Conservation (phyloP, 2,329 filamentous ascomycete genomes). For the Magnaporthiopsis poae region DNA sequence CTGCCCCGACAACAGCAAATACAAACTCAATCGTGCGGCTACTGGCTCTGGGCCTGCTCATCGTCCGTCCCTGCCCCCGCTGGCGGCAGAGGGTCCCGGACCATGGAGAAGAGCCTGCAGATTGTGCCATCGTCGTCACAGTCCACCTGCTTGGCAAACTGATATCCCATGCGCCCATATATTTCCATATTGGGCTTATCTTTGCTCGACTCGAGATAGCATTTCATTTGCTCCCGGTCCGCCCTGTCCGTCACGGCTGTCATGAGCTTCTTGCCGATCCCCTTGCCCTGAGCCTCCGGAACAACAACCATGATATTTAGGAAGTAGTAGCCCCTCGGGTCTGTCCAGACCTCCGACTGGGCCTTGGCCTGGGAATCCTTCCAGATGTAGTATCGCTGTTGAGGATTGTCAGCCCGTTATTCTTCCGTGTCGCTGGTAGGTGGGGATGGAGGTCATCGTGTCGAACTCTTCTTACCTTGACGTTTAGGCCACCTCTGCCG, state of each 20-base stretch:
- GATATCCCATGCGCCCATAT: slow-evolving; percentile 61
- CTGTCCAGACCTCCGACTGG: slow-evolving; percentile 54
- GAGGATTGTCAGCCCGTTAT: background rate
- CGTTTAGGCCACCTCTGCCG: slow-evolving; percentile 58
- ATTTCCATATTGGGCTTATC: slow-evolving; percentile 60
- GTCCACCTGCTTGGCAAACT: slow-evolving; percentile 53
- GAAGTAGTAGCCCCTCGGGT: slow-evolving; percentile 61
- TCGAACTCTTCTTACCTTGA: slow-evolving; percentile 33
- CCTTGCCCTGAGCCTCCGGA: slow-evolving; percentile 54
- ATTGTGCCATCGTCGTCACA: slow-evolving; percentile 52
- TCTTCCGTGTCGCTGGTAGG: background rate
- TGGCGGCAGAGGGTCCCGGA: slow-evolving; percentile 27
- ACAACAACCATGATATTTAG: slow-evolving; percentile 65
- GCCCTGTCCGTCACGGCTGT: slow-evolving; percentile 52
- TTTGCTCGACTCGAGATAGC: slow-evolving; percentile 62
- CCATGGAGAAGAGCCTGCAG: slow-evolving; percentile 42
- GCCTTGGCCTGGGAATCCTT: slow-evolving; percentile 54
- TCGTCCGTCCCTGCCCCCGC: background rate
- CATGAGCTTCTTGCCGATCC: slow-evolving; percentile 56
- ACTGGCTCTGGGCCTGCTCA: background rate
- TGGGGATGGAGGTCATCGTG: background rate
- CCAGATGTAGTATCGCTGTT: slow-evolving; percentile 60
- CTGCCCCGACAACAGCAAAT: background rate
- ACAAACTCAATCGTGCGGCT: background rate
- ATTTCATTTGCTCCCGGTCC: slow-evolving; percentile 53